Base-by-base conservation (phyloP, 2,329 filamentous ascomycete species). In the Rutstroemia sp. region DNA sequence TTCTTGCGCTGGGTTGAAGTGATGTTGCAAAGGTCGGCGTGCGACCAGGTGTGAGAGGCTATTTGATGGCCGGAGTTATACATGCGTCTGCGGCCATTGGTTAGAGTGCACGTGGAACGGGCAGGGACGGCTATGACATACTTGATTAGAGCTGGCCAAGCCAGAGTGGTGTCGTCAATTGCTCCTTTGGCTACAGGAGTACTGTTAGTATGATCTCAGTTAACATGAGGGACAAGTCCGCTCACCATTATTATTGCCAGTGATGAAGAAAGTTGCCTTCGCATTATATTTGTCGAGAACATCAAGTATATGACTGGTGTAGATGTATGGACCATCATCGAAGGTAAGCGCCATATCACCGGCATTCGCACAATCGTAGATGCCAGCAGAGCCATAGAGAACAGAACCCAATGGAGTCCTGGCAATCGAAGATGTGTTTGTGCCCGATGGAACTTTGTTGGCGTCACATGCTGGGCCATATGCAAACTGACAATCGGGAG, bases 271-370 rank as follows among this genome's bases (percentile, higher is more conserved):
- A 1, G 85, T 88, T 0, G 82, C 84, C 60, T 80, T 83, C 7
- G 81, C 83, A 25, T 78, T 73, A 65, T 85, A 84, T 45, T 73
- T 73, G 58, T 78, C 75, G 41, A 87, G 75, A 44, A 84, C 72
- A 65, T 86, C 79, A 25, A 88, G 73, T 12, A 88, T 75, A 58
- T 83, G 78, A 42, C 71, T 70, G 0, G 84, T 87, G 68, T 82
- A 86, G 27, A 76, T 70, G 60, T 78, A 80, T 12, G 84, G 84
- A 2, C 84, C 84, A 64, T 87, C 84, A 62, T 88, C 84, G 63
- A 80, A 88, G 0, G 84, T 87, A 55, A 88, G 68, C 17, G 84
- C 84, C 63, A 88, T 76, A 10, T 80, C 80, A 52, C 83, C 81
- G 2, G 76, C 73, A n/a, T 73, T 73, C n/a, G 70, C 70, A 61